phyloP scores from a whole-genome alignment of 2,329 filamentous ascomycete genomes.

The Polychaeton citri region DNA sequence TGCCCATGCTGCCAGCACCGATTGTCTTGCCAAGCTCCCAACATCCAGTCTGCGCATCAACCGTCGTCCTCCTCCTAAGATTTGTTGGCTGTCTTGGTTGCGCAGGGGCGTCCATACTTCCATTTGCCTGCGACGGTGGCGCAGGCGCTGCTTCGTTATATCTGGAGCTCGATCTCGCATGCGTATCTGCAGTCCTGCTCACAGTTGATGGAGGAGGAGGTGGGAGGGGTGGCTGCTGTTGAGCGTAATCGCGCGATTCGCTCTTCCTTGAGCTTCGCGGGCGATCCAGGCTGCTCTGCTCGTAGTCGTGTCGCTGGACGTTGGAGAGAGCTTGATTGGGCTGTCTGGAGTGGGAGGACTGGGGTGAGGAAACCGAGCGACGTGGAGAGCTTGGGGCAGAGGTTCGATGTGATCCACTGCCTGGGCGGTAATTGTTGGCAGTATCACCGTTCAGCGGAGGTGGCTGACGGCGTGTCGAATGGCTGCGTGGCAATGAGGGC shows the following conservation, averaged over 20 bases:
- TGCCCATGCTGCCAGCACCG: constrained; percentile 95
- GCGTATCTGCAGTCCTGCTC: constrained; percentile 31
- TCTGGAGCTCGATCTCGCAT: constrained; percentile 24
- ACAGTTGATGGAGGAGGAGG: constrained; percentile 37
- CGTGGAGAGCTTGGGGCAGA: constrained; percentile 19
- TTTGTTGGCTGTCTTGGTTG: constrained; percentile 16
- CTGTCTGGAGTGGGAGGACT: constrained; percentile 21
- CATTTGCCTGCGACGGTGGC: constrained; percentile 11
- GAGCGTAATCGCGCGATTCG: constrained; percentile 44
- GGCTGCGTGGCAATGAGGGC: constrained; percentile 35
- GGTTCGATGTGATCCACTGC: constrained; percentile 20
- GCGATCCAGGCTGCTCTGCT: constrained; percentile 54
- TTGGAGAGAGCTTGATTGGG: constrained; percentile 37
- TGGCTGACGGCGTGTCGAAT: constrained; percentile 34
- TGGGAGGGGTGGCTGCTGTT: constrained; percentile 24
- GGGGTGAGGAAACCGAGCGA: constrained; percentile 23
- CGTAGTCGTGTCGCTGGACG: constrained; percentile 57
- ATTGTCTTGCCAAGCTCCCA: constrained; percentile 96
- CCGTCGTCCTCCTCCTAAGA: constrained; percentile 56
- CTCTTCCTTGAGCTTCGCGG: constrained; percentile 43
- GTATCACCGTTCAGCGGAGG: constrained; percentile 30
- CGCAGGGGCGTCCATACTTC: constrained; percentile 14
- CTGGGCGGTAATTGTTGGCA: constrained; percentile 32
- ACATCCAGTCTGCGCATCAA: constrained; percentile 78
- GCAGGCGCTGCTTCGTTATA: constrained; percentile 29